phyloP scores from a whole-genome alignment of 176 grass and related monocot genomes.

The Thalia dealbata region DNA sequence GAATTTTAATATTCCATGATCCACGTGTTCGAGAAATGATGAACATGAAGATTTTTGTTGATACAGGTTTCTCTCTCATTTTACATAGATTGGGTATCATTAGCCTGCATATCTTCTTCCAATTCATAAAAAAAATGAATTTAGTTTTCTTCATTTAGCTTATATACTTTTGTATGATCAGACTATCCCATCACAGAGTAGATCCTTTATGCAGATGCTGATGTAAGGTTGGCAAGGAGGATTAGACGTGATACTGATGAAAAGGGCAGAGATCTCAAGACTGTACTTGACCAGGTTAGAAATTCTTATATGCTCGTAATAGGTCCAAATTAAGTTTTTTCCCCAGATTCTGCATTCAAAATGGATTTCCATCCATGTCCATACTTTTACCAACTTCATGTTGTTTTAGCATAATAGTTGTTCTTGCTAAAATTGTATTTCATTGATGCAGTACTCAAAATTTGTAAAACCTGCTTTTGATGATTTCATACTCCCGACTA shows the following conservation, averaged over 20 bases:
- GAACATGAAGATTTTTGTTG: conserved; percentile 98
- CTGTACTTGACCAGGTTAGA: conserved; percentile 87
- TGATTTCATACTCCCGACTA: conserved; percentile 80
- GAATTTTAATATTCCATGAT: conserved; percentile 95
- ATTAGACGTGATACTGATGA: conserved; percentile 89
- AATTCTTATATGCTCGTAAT: background rate
- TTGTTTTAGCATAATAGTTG: background rate
- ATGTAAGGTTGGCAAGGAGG: conserved; percentile 73
- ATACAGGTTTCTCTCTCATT: conserved; percentile 54
- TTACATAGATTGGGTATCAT: background rate
- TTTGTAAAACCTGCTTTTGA: conserved; percentile 93
- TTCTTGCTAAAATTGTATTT: background rate
- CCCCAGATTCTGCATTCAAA: background rate
- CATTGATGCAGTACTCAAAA: conserved; percentile 54
- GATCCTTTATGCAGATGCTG: conserved; percentile 53
- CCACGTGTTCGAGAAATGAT: conserved; percentile 68
- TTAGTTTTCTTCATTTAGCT: conserved; percentile 11
- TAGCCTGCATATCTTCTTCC: background rate
- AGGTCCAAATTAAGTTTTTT: no score
- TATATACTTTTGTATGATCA: conserved; percentile 16
- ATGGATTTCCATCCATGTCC: no score
- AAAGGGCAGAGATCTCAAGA: conserved; percentile 72
- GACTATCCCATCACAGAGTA: background rate
- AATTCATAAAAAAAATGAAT: no score
- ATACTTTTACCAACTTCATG: background rate